phyloP scores from a whole-genome alignment of 176 grass and related monocot genomes.

The Paspalum notatum region DNA sequence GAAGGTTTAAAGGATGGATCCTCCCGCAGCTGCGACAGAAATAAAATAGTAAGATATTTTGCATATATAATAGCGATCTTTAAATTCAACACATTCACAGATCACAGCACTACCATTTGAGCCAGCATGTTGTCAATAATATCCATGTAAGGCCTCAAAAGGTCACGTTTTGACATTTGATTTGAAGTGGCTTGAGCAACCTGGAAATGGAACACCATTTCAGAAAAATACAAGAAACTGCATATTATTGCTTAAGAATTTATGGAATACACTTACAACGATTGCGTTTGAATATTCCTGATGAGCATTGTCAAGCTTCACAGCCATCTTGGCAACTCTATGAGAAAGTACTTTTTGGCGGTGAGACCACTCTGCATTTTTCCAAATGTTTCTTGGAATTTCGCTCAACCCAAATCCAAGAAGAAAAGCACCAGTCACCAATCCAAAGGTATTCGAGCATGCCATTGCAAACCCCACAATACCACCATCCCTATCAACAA shows the following conservation, averaged over 20 bases:
- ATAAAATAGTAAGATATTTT: conserved; percentile 38
- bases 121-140: conserved; percentile 91
- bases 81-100: conserved; percentile 17
- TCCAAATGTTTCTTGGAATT: conserved; percentile 98
- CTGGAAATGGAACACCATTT: conserved; percentile 46
- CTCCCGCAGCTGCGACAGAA: conserved; percentile 64
- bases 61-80: background rate
- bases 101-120: conserved; percentile 79
- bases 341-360: conserved; percentile 94
- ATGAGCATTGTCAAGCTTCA: conserved; percentile 97
- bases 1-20: conserved; percentile 97
- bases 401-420: conserved; percentile 99
- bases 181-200: conserved; percentile 98
- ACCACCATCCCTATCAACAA: conserved; percentile 68
- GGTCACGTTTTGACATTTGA: conserved; percentile 99
- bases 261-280: conserved; percentile 64
- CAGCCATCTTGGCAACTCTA: conserved; percentile 90
- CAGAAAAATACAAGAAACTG: conserved; percentile 2
- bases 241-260: conserved; percentile 23
- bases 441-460: conserved; percentile 98
- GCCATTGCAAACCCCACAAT: conserved; percentile 99
- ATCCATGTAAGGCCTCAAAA: conserved; percentile 97
- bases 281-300: conserved; percentile 99
- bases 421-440: conserved; percentile 98
- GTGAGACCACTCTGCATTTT: conserved; percentile 87